phyloP scores from a whole-genome alignment of 2,329 filamentous ascomycete genomes.

The Raffaelea albimanens region DNA sequence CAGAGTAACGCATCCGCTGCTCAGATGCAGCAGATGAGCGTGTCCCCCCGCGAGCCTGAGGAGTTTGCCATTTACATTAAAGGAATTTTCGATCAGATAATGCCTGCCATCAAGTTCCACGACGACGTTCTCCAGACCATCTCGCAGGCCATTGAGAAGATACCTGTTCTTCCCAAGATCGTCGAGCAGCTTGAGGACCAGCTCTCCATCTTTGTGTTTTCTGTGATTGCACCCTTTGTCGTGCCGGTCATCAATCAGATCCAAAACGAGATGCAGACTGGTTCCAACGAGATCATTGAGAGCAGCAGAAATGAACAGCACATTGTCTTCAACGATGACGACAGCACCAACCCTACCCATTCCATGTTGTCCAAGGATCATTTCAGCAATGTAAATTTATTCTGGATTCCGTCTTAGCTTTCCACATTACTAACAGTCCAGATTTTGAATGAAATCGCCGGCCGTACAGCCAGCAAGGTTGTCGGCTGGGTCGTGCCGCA shows the following conservation, averaged over 20 bases:
- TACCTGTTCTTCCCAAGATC: constrained; percentile 75
- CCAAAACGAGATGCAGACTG: constrained; percentile 76
- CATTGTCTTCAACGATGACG: constrained; percentile 74
- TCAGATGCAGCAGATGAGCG: constrained; percentile 63
- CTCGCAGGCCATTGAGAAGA: constrained; percentile 68
- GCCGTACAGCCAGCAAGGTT: constrained; percentile 68
- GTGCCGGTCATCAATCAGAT: constrained; percentile 79
- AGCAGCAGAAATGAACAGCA: constrained; percentile 77
- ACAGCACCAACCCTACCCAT: constrained; percentile 74
- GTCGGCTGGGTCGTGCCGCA: constrained; percentile 83
- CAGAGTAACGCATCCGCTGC: constrained; percentile 65
- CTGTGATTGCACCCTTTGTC: constrained; percentile 80
- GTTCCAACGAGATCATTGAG: constrained; percentile 78
- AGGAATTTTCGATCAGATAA: constrained; percentile 67
- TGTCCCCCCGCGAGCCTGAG: constrained; percentile 73
- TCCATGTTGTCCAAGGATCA: constrained; percentile 96
- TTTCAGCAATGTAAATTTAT: constrained; percentile 61
- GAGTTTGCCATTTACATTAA: constrained; percentile 72
- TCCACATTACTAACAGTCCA: constrained; percentile 2
- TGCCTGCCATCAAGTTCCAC: constrained; percentile 85
- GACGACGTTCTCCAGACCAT: constrained; percentile 79
- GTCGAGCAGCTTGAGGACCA: constrained; percentile 83
- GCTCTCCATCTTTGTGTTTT: constrained; percentile 82
- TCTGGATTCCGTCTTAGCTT: too few relatives aligned
- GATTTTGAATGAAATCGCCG: constrained; percentile 78